Evolutionary conservation across 73 alveolate genomes (phyloP), one percentile per base, ranked within the genome.

Genomic region (Paraurostyla sp.): DNA sequence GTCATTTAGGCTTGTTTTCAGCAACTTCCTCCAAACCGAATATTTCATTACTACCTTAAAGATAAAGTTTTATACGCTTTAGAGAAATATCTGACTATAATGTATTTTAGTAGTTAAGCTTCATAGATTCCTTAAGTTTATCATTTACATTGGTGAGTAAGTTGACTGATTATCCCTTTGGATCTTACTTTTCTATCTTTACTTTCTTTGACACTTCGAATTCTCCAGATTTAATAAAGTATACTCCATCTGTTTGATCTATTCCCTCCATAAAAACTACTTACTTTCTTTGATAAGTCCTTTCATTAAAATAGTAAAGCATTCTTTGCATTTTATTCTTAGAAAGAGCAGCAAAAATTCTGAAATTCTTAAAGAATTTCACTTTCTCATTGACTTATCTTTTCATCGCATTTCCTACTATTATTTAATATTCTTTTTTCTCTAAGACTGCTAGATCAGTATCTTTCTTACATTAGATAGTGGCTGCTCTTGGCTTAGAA

Each of bases 401-500:
- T 23, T 80, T 36, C 63, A 73, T 75, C 2, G 87, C 85, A 27
- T 71, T 82, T 23, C 93, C 93, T n/a, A 91, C 88, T 41, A 91
- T 82, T 20, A 65, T 48, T 23, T 91, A 32, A 46, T 91, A 91
- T 27, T 91, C 96, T 22, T 48, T 42, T 48, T 84, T 91, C 38
- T 83, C 96, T 32, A 91, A 29, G 15, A 58, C 51, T 16, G 82
- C 90, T 25, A 91, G 51, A 33, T 86, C 81, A 35, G 93, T 65
- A 29, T 85, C 91, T 0, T 25, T 23, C 25, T 60, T 63, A 36
- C 88, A 33, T 33, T 73, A 48, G 9, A 85, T 68, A 9, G 93
- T 71, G 6, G 96, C 96, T 7, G 91, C 91, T 75, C 96, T 50
- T 2, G 93, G 93, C 50, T 91, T 71, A 1, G 91, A 73, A 23